Evolutionary conservation across 805 yeast genomes (phyloP).

Genomic region (Ogataea neopini): DNA sequence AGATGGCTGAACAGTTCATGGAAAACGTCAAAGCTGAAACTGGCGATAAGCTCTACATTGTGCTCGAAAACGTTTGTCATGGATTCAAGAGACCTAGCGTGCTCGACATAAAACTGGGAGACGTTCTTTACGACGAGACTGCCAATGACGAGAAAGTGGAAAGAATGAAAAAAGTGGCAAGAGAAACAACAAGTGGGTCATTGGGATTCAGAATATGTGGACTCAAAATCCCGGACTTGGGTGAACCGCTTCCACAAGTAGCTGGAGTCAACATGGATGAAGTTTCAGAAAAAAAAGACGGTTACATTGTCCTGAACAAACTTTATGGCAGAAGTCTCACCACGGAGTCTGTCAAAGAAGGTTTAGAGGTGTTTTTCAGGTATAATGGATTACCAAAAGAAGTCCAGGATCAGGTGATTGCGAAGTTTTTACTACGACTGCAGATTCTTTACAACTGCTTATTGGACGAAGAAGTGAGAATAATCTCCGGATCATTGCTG

Average conservation of each 20-base stretch:
- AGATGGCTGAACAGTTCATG: constrained; percentile 7
- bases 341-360: constrained; percentile 42
- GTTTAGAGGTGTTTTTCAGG: constrained; percentile 47
- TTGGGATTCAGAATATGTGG: constrained; percentile 84
- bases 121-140: constrained; percentile 61
- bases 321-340: constrained; percentile 66
- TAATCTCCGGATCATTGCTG: constrained; percentile 72
- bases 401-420: constrained; percentile 41
- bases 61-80: constrained; percentile 66
- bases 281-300: constrained; percentile 27
- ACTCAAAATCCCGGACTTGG: constrained; percentile 52
- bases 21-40: constrained; percentile 9
- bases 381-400: constrained; percentile 34
- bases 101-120: constrained; percentile 83
- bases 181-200: constrained; percentile 77
- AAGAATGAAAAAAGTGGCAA: constrained; percentile 64
- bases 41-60: constrained; percentile 45
- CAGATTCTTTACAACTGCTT: constrained; percentile 68
- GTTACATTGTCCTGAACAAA: constrained; percentile 60
- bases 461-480: constrained; percentile 58
- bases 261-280: constrained; percentile 16
- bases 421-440: constrained; percentile 56
- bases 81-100: constrained; percentile 70
- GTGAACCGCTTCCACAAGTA: constrained; percentile 12
- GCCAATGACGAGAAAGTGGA: constrained; percentile 59